These are phyloP conservation scores for Monosporascus sp. DNA, from an alignment of 2,329 filamentous ascomycete genomes.

Conservation along the genomic window DNA sequence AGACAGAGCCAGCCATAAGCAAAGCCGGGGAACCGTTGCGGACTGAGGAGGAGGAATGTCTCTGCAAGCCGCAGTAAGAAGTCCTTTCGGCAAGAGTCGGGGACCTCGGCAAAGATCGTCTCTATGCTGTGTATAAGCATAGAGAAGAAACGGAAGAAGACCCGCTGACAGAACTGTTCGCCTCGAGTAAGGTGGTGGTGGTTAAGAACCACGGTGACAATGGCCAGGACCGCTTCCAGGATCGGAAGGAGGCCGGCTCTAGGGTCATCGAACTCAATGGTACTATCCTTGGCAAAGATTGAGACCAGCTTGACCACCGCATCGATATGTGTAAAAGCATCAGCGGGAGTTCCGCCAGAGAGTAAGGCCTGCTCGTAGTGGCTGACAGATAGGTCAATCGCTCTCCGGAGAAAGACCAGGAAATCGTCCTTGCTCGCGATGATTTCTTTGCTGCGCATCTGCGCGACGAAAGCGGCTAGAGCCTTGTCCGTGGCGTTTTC, in stretches of 20 bases:
- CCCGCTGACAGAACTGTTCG: slow-evolving; percentile 78
- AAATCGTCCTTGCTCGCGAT: slow-evolving; percentile 73
- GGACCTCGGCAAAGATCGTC: slow-evolving; percentile 50
- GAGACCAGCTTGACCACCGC: slow-evolving; percentile 77
- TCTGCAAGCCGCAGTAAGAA: slow-evolving; percentile 68
- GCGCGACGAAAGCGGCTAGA: slow-evolving; percentile 71
- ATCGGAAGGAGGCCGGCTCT: slow-evolving; percentile 63
- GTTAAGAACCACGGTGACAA: slow-evolving; percentile 77
- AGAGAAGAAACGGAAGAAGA: slow-evolving; percentile 88
- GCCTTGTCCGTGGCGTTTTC: slow-evolving; percentile 70
- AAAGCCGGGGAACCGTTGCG: slow-evolving; percentile 74
- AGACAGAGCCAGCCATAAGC: slow-evolving; percentile 79
- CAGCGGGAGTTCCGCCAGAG: slow-evolving; percentile 52
- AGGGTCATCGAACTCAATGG: slow-evolving; percentile 52
- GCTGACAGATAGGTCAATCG: slow-evolving; percentile 73
- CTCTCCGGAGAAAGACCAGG: slow-evolving; percentile 71
- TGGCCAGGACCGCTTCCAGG: slow-evolving; percentile 69
- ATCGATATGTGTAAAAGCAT: slow-evolving; percentile 63
- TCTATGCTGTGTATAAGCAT: slow-evolving; percentile 73
- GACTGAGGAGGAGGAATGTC: slow-evolving; percentile 69
- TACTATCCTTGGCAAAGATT: slow-evolving; percentile 67
- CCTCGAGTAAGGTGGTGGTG: slow-evolving; percentile 77
- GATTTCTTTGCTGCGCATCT: slow-evolving; percentile 70
- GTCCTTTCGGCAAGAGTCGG: slow-evolving; percentile 58
- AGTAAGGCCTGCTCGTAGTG: slow-evolving; percentile 70